Base-by-base conservation (phyloP, 2,329 filamentous ascomycete species). In the Paracamarosporium sp. region DNA sequence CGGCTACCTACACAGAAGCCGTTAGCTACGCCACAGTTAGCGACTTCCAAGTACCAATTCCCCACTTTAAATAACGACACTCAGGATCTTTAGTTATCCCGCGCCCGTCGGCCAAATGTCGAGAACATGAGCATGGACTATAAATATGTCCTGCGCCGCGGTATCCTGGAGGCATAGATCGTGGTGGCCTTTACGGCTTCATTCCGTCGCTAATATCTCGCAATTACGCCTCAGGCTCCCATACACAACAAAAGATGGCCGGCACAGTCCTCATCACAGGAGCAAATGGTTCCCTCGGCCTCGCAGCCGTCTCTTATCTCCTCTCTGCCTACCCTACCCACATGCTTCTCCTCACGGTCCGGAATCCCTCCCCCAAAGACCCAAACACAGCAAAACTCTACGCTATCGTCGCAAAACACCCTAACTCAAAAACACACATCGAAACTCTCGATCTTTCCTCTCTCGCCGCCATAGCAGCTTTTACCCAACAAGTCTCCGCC, bases 201-300 rank as follows among this genome's bases (percentile, higher is more conserved):
- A n/a, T n/a, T n/a, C n/a, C n/a, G n/a, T n/a, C n/a, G n/a, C n/a
- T n/a, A n/a, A 36, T 5, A 4, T 5, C 11, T 13, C 17, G 3
- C 17, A 41, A 2, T 22, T 12, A 24, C 17, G 3, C 27, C 13
- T 27, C 22, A n/a, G n/a, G 3, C 24, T 25, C 40, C 2, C 22
- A 13, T 9, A 15, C 27, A 7, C 28, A 47, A 9, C 28, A 35
- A 33, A 15, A 22, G 4, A 50, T 51, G 48, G 35, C 48, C 13
- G 59, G 60, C 9, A 63, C 65, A 35, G 50, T 65, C 3, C 38
- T 68, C 20, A 50, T 66, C 36, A 70, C 69, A 3, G 69, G 66
- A 15, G 66, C 68, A 20, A 71, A 70, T 44, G 59, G 66, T 25
- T 68, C 69, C 8, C 56, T 71, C 1, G 69, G 54, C n/a, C 36